These are phyloP conservation scores for Mycena polygramma DNA, from an alignment of 768 basidiomycete genomes.

Conservation along the genomic window DNA sequence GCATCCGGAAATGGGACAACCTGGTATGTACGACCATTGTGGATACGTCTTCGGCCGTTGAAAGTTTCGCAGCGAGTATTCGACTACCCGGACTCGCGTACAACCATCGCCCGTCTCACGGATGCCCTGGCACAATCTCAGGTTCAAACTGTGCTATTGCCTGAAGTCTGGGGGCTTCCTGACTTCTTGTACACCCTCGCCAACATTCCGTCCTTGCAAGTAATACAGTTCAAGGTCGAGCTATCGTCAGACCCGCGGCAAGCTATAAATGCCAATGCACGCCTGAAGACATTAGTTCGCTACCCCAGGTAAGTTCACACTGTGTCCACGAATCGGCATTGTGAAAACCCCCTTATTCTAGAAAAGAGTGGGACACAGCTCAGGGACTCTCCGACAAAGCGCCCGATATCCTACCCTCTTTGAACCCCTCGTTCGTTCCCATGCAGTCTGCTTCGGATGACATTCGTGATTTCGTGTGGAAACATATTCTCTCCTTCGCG, in stretches of 20 bases:
- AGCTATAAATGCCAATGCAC: no score
- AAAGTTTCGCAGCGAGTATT: neutral
- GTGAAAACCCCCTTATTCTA: neutral
- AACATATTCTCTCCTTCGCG: constrained; percentile 1
- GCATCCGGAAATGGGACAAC: neutral
- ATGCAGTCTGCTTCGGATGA: constrained; percentile 11
- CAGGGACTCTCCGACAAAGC: neutral
- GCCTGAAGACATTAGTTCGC: neutral
- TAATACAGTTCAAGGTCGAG: no score
- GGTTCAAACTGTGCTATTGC: neutral
- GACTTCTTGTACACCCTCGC: neutral
- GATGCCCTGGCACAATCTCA: neutral
- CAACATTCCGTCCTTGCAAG: constrained; percentile 1
- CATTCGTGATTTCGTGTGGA: neutral
- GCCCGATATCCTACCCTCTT: constrained; percentile 6
- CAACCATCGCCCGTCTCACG: neutral
- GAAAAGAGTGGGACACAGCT: neutral
- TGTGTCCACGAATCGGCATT: no score
- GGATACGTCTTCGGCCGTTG: neutral
- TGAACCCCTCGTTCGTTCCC: constrained; percentile 6
- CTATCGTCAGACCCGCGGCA: no score
- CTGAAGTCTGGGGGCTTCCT: neutral
- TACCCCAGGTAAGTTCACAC: neutral
- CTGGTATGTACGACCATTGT: neutral
- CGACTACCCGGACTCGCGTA: neutral